phyloP scores from a whole-genome alignment of 1,139 yeast genomes.

The Dujonia santamariae region DNA sequence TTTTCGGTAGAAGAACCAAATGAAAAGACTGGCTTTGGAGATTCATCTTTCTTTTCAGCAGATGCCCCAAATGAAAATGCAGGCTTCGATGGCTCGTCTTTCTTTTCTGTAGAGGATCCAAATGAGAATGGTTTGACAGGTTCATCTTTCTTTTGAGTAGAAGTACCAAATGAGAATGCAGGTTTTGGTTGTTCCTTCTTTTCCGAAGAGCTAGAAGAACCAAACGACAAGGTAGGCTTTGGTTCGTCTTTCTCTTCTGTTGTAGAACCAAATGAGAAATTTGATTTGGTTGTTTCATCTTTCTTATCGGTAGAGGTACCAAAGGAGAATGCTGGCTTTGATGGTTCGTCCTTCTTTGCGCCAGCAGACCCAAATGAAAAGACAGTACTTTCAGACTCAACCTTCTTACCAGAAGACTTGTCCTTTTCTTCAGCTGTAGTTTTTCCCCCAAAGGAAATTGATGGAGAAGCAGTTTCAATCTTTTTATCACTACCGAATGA shows the following conservation, averaged over 20 bases:
- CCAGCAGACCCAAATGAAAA: not conserved
- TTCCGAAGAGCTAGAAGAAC: constrained; percentile 2
- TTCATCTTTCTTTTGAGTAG: constrained; percentile 7
- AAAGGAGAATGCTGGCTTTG: constrained; percentile 13
- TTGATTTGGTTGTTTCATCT: constrained; percentile 7
- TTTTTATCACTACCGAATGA: no score
- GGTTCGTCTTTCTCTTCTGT: constrained; percentile 3
- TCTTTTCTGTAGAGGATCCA: constrained; percentile 5
- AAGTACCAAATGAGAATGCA: constrained; percentile 1
- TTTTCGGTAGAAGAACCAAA: constrained; percentile 5
- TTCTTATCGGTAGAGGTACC: constrained; percentile 10
- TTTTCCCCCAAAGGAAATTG: no score
- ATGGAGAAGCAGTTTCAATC: no score
- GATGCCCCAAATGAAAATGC: constrained; percentile 5
- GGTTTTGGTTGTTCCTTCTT: constrained; percentile 10
- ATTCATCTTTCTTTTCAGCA: constrained; percentile 2
- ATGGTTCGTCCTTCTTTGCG: constrained; percentile 1
- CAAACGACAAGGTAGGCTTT: constrained; percentile 11
- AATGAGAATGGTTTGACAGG: constrained; percentile 2
- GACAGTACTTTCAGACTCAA: not conserved
- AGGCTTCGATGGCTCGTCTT: constrained; percentile 3
- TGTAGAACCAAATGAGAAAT: constrained; percentile 4
- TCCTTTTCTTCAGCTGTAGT: no score
- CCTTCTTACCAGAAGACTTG: not conserved
- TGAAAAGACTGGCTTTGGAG: constrained; percentile 6